Conservation (phyloP, 768 basidiomycete genomes). For the Amanita subjunquillea region DNA sequence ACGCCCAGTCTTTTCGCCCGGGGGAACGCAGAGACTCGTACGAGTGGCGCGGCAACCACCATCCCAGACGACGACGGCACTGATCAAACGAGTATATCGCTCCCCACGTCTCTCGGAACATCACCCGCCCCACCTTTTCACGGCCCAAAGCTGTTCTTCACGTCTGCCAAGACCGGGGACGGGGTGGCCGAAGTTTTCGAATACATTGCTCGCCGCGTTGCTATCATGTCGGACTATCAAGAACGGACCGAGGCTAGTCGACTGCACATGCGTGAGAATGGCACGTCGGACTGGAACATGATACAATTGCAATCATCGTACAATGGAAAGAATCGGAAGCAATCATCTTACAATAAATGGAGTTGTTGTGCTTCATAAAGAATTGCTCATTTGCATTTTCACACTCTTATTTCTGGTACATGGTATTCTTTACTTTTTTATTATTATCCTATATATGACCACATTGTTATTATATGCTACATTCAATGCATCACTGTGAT, state of each 20-base stretch:
- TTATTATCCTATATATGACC: no score
- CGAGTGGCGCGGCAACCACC: background rate
- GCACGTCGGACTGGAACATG: constrained; percentile 22
- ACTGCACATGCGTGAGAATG: constrained; percentile 28
- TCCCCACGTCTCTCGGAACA: constrained; percentile 2
- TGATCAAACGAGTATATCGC: background rate
- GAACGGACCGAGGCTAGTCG: constrained; percentile 39
- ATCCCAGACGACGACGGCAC: background rate
- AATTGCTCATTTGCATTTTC: background rate
- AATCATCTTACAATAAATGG: background rate
- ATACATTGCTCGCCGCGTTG: constrained; percentile 58
- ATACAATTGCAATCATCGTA: constrained; percentile 13
- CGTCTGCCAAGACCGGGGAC: constrained; percentile 71
- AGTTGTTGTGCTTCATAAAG: background rate
- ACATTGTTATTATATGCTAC: no score
- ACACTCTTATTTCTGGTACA: background rate
- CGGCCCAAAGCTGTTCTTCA: constrained; percentile 61
- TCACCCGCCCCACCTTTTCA: constrained; percentile 27
- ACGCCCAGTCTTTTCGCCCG: constrained; percentile 49
- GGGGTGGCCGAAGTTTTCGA: constrained; percentile 68
- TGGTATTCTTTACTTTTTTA: no score
- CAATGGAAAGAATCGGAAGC: background rate
- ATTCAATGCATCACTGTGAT: no score
- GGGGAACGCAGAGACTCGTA: constrained; percentile 9
- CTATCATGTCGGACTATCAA: constrained; percentile 56